Percentiles rank a stretch among this genome's conserved stretches.
Evolutionary conservation across 2,329 filamentous ascomycete genomes (phyloP).

Genomic region (Clonostachys byssicola): DNA sequence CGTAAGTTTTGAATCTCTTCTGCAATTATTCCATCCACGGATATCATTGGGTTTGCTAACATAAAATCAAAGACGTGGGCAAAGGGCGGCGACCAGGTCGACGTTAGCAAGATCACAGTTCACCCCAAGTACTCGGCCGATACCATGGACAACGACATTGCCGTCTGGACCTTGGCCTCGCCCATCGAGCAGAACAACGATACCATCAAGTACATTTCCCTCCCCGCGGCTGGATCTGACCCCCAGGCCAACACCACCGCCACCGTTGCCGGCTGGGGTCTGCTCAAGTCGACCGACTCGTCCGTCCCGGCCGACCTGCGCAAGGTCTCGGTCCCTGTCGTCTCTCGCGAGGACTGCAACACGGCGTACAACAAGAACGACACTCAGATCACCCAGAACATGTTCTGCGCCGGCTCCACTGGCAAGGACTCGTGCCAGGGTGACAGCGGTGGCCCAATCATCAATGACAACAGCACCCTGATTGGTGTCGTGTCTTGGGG

Average conservation of each 20-base stretch:
- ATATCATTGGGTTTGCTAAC: slow-evolving; percentile 4
- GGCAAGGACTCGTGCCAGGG: slow-evolving; percentile 24
- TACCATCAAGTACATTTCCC: slow-evolving; percentile 14
- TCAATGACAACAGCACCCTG: slow-evolving; percentile 12
- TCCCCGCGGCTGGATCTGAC: slow-evolving; percentile 15
- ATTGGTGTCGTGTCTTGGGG: slow-evolving; percentile 23
- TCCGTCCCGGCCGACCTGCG: slow-evolving; percentile 9
- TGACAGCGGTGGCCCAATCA: slow-evolving; percentile 22
- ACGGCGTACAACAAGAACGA: slow-evolving; percentile 14
- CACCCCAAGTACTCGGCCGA: slow-evolving; percentile 12
- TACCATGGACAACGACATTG: slow-evolving; percentile 16
- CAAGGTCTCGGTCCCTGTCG: slow-evolving; percentile 20
- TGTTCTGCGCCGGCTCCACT: slow-evolving; percentile 22
- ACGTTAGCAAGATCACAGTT: slow-evolving; percentile 12
- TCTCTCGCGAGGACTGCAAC: slow-evolving; percentile 16
- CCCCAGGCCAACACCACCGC: slow-evolving; percentile 10
- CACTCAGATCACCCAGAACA: slow-evolving; percentile 16
- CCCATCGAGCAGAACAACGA: slow-evolving; percentile 11
- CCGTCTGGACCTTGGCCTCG: slow-evolving; percentile 18
- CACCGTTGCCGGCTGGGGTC: slow-evolving; percentile 20
- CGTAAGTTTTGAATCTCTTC: slow-evolving; percentile 10
- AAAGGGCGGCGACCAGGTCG: slow-evolving; percentile 15
- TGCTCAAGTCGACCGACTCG: slow-evolving; percentile 4
- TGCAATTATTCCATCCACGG: no score
- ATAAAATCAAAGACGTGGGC: background rate